Base-by-base conservation (phyloP, 495 filamentous ascomycete genomes). In the Talaromyces thailandensis region DNA sequence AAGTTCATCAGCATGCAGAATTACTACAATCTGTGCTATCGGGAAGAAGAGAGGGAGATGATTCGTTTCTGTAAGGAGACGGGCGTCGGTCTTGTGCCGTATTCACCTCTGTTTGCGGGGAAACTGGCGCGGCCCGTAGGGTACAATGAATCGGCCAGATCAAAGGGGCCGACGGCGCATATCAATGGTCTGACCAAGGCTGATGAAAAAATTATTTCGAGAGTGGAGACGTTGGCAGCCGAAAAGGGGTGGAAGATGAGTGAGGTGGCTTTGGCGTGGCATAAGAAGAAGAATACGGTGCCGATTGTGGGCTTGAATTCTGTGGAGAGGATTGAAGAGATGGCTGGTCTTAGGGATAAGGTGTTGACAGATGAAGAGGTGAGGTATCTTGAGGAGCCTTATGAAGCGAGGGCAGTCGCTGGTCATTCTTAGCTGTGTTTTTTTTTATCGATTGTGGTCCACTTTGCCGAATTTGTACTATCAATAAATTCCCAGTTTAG, bases 21-120 rank as follows among this genome's bases (percentile, higher is more conserved):
- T 68, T 77, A 81, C 31, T 86, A 87, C 67, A 89, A 87, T 70
- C 73, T 88, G 11, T 69, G 82, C 14, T 88, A 89, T 69, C 75
- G 86, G 6, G 86, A 89, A 69, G 86, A 88, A 67, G 86, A 89
- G 74, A 73, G 85, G 3, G 86, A 89, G 72, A 88, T 89, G 85
- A 85, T 77, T 67, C 75, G 56, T 23, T 59, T 59, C 16, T 59
- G 56, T 37, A 59, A 59, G n/a, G 21, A 59, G 32, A 59, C 56
- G 43, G 56, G 56, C 11, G 56, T 59, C 7, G 56, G 56, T 26
- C 56, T 59, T 18, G 35, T 59, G 6, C 56, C 56, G 6, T 59
- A 29, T n/a, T 59, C 56, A n/a, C 56, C 56, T 16, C 56, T 59
- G 21, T 40, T 37, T 59, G 56, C 32, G 16, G 56, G 56, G 16